Conservation (phyloP, 1,284 basidiomycete genomes). For the Volvariella volvacea region DNA sequence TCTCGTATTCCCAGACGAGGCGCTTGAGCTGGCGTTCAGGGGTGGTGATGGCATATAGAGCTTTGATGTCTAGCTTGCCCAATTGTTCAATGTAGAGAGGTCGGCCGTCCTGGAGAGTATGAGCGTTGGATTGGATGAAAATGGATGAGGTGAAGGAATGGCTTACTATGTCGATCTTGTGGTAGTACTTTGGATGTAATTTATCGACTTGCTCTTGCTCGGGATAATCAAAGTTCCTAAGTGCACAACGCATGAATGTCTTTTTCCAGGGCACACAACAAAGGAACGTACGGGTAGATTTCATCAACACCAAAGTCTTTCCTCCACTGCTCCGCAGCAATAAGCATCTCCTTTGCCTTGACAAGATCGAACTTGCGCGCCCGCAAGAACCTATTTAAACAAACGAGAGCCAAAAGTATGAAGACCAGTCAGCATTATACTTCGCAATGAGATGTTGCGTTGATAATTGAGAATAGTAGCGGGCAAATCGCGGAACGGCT, state of each 20-base stretch:
- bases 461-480: neutral
- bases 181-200: conserved; percentile 95
- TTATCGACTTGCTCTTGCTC: conserved; percentile 84
- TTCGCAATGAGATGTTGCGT: neutral
- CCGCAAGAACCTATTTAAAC: conserved; percentile 79
- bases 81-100: conserved; percentile 95
- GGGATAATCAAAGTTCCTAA: conserved; percentile 82
- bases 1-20: conserved; percentile 93
- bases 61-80: conserved; percentile 83
- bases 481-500: neutral
- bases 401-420: too few species aligned
- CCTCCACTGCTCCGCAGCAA: conserved; percentile 85
- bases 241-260: neutral
- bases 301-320: conserved; percentile 87
- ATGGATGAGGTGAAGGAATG: conserved; percentile 10
- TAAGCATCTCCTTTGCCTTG: conserved; percentile 82
- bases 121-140: neutral
- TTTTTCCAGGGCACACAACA: neutral
- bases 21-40: conserved; percentile 86
- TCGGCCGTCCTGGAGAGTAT: conserved; percentile 75
- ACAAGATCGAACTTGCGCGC: conserved; percentile 89
- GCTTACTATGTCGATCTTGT: conserved; percentile 87
- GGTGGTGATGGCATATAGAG: conserved; percentile 78
- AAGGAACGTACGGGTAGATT: conserved; percentile 63
- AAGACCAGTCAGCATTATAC: neutral